Base-by-base conservation (phyloP, 2,329 filamentous ascomycete species). In the Cryphonectria japonica region DNA sequence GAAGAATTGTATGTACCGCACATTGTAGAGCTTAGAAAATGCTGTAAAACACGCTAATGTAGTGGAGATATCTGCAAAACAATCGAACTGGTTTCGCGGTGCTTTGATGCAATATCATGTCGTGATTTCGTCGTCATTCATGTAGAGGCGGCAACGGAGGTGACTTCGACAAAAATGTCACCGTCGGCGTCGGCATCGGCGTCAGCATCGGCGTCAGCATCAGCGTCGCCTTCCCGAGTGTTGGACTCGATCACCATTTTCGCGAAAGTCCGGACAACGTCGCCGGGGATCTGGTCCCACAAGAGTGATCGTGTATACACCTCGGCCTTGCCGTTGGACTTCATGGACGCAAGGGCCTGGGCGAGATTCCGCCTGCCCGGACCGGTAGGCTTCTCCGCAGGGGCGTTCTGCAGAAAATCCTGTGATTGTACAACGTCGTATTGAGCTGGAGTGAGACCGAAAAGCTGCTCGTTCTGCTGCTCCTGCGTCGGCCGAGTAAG, bases 241-340 rank as follows among this genome's bases (percentile, higher is more conserved):
- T 86, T 91, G 82, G 88, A 91, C 78, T 96, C 92, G 74, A 92
- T 89, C 76, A 97, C 92, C 88, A 97, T 94, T 82, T 93, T 93
- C 77, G 93, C 93, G 84, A 98, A 98, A 80, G 95, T 94, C 76
- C 91, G 90, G 68, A 99, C 94, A 65, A 98, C 94, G 75, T 98
- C 94, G 76, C 90, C 88, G 19, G 96, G 95, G 76, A 98, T 95
- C 81, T 95, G 93, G 78, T 98, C 94, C 93, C 94, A 97, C 71
- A 98, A 89, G 73, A 98, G 87, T 73, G 94, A 97, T 71, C 95
- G 89, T 46, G 95, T 97, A 83, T 97, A 97, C 59, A 98, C 93
- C 77, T 98, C 94, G 70, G 95, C 93, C 82, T 93, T 93, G 78
- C 86, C 88, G 77, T 86, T 85, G 76, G 87, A 88, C 75, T 93